Evolutionary conservation across 257 asterid genomes (phyloP).

Genomic region (Primulina huaijiensis): DNA sequence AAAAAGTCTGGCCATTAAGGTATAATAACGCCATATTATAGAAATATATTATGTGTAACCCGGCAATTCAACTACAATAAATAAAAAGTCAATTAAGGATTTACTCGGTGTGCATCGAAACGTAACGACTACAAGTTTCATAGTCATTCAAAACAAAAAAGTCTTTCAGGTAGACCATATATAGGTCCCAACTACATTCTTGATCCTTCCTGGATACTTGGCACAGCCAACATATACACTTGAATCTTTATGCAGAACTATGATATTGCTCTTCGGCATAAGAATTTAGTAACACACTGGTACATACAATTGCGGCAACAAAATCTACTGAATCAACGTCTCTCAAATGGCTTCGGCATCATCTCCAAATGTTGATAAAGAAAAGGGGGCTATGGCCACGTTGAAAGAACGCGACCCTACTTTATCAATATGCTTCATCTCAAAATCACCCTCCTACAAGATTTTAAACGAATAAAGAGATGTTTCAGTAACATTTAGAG

Average conservation of each 20-base stretch:
- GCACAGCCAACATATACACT: slow-evolving; percentile 13
- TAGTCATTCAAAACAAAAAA: too few relatives aligned
- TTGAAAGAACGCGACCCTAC: slow-evolving; percentile 55
- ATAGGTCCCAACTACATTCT: slow-evolving; percentile 10
- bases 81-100: too few relatives aligned
- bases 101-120: too few relatives aligned
- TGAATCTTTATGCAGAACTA: not conserved
- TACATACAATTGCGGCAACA: slow-evolving; percentile 10
- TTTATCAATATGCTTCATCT: slow-evolving; percentile 70
- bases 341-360: slow-evolving; percentile 35
- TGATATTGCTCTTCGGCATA: not conserved
- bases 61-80: too few relatives aligned
- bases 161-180: too few relatives aligned
- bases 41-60: too few relatives aligned
- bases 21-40: too few relatives aligned
- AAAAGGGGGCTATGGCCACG: slow-evolving; percentile 63
- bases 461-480: slow-evolving; percentile 15
- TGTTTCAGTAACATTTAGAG: not conserved
- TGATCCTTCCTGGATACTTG: slow-evolving; percentile 6
- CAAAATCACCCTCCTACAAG: slow-evolving; percentile 70
- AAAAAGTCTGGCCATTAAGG: too few relatives aligned
- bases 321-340: not conserved
- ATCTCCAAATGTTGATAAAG: slow-evolving; percentile 59
- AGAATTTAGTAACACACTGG: not conserved
- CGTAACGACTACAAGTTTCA: too few relatives aligned